Evolutionary conservation across 2,329 filamentous ascomycete genomes (phyloP).

Genomic region (Alternaria viburni): DNA sequence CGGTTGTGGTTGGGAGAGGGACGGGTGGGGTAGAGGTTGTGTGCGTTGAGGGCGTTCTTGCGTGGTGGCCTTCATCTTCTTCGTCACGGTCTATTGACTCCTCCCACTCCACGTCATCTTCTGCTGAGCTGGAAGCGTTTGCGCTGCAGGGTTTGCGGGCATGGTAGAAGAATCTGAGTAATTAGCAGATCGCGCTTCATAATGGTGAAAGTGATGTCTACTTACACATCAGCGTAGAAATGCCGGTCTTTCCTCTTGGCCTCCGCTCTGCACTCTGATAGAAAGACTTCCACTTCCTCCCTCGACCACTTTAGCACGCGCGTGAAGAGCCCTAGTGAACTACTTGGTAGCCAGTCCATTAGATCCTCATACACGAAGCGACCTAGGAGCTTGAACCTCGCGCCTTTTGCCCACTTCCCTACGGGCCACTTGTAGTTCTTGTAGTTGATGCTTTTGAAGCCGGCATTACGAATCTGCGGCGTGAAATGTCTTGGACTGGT

Average conservation of each 20-base stretch:
- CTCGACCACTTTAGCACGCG: slow-evolving; percentile 35
- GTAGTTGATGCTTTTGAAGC: slow-evolving; percentile 37
- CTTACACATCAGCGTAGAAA: slow-evolving; percentile 38
- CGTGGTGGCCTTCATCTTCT: slow-evolving; percentile 6
- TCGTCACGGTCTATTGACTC: slow-evolving; percentile 33
- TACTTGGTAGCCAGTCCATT: slow-evolving; percentile 35
- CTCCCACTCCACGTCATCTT: slow-evolving; percentile 28
- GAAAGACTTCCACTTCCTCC: slow-evolving; percentile 38
- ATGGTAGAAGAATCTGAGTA: slow-evolving; percentile 30
- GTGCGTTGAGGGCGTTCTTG: neutral
- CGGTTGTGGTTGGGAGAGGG: neutral
- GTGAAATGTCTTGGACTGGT: slow-evolving; percentile 49
- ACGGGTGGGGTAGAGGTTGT: neutral
- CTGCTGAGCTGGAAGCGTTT: neutral
- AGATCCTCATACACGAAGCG: slow-evolving; percentile 35
- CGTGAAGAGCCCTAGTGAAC: slow-evolving; percentile 36
- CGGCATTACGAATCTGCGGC: slow-evolving; percentile 25
- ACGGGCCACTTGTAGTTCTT: slow-evolving; percentile 43
- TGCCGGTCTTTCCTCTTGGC: slow-evolving; percentile 32
- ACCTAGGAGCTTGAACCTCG: slow-evolving; percentile 36
- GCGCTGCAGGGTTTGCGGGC: slow-evolving; percentile 27
- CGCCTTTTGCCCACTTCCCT: slow-evolving; percentile 41
- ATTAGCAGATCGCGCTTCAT: neutral
- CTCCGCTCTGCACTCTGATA: slow-evolving; percentile 35
- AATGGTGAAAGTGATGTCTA: neutral